phyloP scores from a whole-genome alignment of 768 basidiomycete genomes.

The Tylopilus felleus region DNA sequence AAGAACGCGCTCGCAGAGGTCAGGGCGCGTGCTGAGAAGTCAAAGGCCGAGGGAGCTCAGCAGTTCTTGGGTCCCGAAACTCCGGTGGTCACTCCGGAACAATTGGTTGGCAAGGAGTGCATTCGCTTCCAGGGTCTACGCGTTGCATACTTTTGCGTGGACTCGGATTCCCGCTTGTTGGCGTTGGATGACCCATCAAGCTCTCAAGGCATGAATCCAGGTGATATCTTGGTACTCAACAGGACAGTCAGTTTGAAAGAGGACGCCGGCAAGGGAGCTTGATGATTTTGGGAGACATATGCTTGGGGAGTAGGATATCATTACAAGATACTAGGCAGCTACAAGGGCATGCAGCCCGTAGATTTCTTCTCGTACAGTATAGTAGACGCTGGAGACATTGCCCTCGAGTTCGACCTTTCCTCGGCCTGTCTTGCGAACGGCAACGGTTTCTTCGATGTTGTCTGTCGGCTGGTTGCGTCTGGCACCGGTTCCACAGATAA shows the following conservation, averaged over 20 bases:
- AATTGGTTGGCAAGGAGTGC: constrained; percentile 86
- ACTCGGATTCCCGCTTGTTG: constrained; percentile 75
- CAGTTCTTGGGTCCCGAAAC: constrained; percentile 46
- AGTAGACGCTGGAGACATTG: constrained; percentile 83
- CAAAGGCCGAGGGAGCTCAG: constrained; percentile 41
- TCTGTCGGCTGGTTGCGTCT: constrained; percentile 42
- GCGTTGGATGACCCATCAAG: constrained; percentile 54
- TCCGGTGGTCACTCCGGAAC: constrained; percentile 67
- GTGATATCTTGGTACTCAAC: constrained; percentile 84
- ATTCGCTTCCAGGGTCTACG: constrained; percentile 96
- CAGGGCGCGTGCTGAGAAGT: constrained; percentile 57
- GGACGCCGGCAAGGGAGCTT: constrained; percentile 70
- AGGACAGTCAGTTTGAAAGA: constrained; percentile 94
- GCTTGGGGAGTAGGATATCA: constrained; percentile 6
- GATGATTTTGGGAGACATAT: not conserved
- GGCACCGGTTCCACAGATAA: constrained; percentile 75
- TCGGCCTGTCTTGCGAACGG: constrained; percentile 82
- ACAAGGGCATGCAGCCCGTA: constrained; percentile 90
- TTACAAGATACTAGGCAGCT: constrained; percentile 45
- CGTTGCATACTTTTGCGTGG: constrained; percentile 91
- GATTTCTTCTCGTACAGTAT: constrained; percentile 83
- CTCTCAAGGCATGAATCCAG: constrained; percentile 48
- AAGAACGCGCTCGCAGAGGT: constrained; percentile 65
- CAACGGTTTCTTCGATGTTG: constrained; percentile 64
- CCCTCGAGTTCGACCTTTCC: constrained; percentile 91